Evolutionary conservation across 345 rosid genomes (phyloP), one percentile per base, ranked within the genome.

Genomic region (Passiflora organensis): DNA sequence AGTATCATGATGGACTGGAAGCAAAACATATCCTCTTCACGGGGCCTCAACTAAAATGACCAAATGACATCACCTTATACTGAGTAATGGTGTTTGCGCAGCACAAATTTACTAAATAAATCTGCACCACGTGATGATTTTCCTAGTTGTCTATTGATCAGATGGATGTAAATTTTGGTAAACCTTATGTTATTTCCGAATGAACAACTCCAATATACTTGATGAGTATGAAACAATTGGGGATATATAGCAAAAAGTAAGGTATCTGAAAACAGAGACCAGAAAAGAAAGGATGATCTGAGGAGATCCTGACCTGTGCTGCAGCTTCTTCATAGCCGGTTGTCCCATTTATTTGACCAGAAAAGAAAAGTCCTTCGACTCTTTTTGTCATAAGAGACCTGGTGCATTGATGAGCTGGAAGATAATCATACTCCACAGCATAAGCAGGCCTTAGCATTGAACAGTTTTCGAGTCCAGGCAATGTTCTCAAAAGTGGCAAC

Each of bases 311-410:
- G 28, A 91, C 98, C 95, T 91, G 98, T 15, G 98, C 93, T n/a
- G 98, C 98, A 80, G 98, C 98, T 70, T 88, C 98, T 80, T 91
- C 98, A 70, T 91, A 91, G 62, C 98, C 96, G 28, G 98, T 91
- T 39, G 98, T 91, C 66, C 98, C 98, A 55, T 91, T 91, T 70
- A 91, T 91, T 76, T 88, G 98, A 74, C 98, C 98, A 67, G 98
- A 91, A 68, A 91, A 88, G 83, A 91, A 91, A 72, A 91, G 93
- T 24, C 98, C 98, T 56, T 84, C 89, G 17, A 91, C 66, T 47
- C 80, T 84, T 76, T 88, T 91, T 13, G 98, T 91, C 98, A 91
- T 91, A 49, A 91, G 86, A 68, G 98, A 84, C 80, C 95, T 84
- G 16, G 79, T 66, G 73, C 98, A 88, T 59, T 91, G 96, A 72